Base-by-base conservation (phyloP, 768 basidiomycete genomes). In the Lepiota brunneoincarnata region DNA sequence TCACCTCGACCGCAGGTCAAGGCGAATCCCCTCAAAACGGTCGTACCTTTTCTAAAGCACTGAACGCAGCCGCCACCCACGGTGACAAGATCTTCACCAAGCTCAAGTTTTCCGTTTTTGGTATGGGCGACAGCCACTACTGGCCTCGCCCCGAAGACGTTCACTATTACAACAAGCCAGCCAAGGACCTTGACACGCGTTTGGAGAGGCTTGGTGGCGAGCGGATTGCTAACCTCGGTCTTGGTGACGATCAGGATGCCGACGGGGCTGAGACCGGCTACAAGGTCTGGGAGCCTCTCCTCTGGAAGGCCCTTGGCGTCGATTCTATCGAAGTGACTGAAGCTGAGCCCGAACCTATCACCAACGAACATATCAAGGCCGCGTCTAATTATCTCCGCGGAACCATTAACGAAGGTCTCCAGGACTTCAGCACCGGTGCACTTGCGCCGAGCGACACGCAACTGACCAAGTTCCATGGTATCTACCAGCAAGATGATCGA, bases 281-380 rank as follows among this genome's bases (percentile, higher is more conserved):
- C 80, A 96, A 91, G 68, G 59, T 81, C n/a, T 98, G 95, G 94
- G 96, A 98, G 67, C 86, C 93, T 34, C 74, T 79, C 43, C 61
- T 98, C 35, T 99, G 97, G 97, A 93, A 96, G 72, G 89, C 86
- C 1, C 77, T 98, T 24, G 94, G 96, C 47, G 94, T 98, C 42
- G 97, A 94, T 68, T 75, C 74, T 14, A 73, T 98, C 45, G 90
- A 97, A 67, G 83, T 98, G 17, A 81, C 78, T 28, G 97, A 98
- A 71, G 88, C 87, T 17, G 95, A 98, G 67, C 95, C 95, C 0
- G 95, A 98, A 62, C 86, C 92, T 1, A 96, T 99, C 69, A 98
- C 97, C 51, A 98, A 98, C 76, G 97, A 99, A 72, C 93, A 98
- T 71, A 98, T 98, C 81, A 99, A 98, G 75, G 97, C 91, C 44